Base-by-base conservation (phyloP, 208 protist genomes). In the Ichthyophonus hoferi region DNA sequence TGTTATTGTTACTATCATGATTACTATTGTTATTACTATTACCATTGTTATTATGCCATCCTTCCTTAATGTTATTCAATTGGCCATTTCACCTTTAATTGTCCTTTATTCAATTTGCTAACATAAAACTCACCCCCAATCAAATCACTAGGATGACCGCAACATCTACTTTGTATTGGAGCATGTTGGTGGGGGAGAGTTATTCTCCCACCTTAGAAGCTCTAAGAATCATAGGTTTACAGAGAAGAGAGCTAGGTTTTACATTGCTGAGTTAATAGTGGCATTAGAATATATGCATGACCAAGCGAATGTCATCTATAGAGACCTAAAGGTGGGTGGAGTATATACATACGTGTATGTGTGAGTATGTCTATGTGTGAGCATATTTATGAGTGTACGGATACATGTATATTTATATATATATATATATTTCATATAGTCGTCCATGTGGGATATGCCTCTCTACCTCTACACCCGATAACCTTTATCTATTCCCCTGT, bases 141-240 rank as follows among this genome's bases (percentile, higher is more conserved):
- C n/a, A n/a, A n/a, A n/a, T n/a, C n/a, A n/a, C n/a, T n/a, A 91
- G 87, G 87, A 90, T 67, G 38, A 93, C 43, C 79, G 90, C n/a
- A 91, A 93, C 82, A 91, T 97, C 2, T 97, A 96, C 90, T 91
- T 97, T 40, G 77, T 96, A 1, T 82, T 96, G 79, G 96, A 97
- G 86, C 95, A 96, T 82, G 94, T 96, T 1, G 83, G 90, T 35
- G 96, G 95, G 24, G 96, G 96, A n/a, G 96, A 97, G 81, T 39
- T 97, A 17, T 97, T 97, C 84, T 91, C 89, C 24, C 93, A 97
- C 81, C 86, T 97, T 17, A 41, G 86, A 12, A 2, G 33, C 43
- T 82, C 92, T 24, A 35, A 43, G 14, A 41, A 87, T n/a, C 33
- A 85, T 24, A 39, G 77, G 2, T 91, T 91, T 34, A 76, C 79